Base-by-base conservation (phyloP, 2,329 filamentous ascomycete genomes). In the Phyllosticta paracitricarpa region DNA sequence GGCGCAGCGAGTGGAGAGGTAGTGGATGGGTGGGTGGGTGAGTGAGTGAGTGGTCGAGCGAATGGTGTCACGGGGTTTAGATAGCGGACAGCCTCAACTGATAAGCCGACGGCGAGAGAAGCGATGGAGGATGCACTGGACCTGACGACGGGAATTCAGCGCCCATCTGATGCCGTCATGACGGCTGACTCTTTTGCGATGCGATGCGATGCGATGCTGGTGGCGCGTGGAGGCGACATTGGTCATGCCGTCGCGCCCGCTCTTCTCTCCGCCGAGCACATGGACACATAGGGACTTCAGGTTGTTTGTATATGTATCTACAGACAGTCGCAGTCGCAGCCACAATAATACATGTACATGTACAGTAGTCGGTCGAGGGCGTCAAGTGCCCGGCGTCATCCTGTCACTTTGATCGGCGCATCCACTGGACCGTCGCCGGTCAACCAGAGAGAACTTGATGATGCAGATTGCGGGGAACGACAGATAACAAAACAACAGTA, bases 141-240 rank as follows among this genome's bases (percentile, higher is more conserved):
- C n/a, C n/a, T n/a, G n/a, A 22, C 19, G 19, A 22, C 19, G 19
- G 19, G 19, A 22, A 22, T 22, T 22, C 19, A 22, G 19, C 19
- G 19, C 19, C 19, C 19, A 22, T 22, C 19, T 22, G 19, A 60
- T 60, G 58, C 58, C 58, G 58, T 60, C 58, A 60, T 60, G 53
- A 40, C 48, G 9, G 26, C 40, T 40, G 40, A 35, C 22, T 40
- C 8, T 17, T n/a, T 51, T 53, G 33, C 52, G 40, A 26, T 56
- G 33, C 33, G 30, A 30, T 22, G 17, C 19, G 22, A 22, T 22
- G 26, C 17, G 52, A 48, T 25, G 58, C 58, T 30, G 53, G 53
- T 56, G 58, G 58, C 58, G 58, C 58, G 51, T 60, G 58, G 35
- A 40, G 33, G 52, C 58, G 58, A 60, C 33, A 14, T n/a, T 60